Evolutionary conservation across 139 green algal genomes (phyloP), one percentile per base, ranked within the genome.

Genomic region (Haematococcus lacustris): DNA sequence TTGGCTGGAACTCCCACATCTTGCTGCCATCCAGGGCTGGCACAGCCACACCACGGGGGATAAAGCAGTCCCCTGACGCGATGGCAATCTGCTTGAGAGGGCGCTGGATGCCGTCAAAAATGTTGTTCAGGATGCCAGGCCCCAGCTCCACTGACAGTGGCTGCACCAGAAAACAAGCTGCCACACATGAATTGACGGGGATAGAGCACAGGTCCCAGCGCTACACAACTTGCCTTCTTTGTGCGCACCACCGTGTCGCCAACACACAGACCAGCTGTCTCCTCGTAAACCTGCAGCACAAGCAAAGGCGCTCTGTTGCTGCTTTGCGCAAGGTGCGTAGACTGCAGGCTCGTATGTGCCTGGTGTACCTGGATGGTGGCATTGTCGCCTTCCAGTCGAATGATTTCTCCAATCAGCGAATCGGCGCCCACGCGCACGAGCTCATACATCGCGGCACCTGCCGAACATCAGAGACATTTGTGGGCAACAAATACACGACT

Each of bases 21-120:
- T 78, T 86, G 35, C 78, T 85, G 17, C 82, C 77, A 79, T 99
- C 91, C 51, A 99, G 83, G 6, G 93, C 84, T 28, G 93, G 92
- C 6, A 97, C 87, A 53, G 93, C 87, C n/a, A 99, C 90, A 68
- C 95, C 95, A 9, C 96, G 84, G 0, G 95, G 95, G 73, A 99
- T 99, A 84, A 98, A 99, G 72, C 90, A 91, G 66, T 97, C 91
- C 17, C 83, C 87, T 28, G 51, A 86, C 32, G 73, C 74, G 0
- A 79, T 37, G 23, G 95, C 95, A 78, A 99, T 99, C 21, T 78
- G 74, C 80, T 94, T 96, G 7, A 99, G 85, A 4, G 95, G 95
- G n/a, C 95, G 89, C 85, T 98, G 95, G 66, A 99, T 99, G 33
- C 95, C 95, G 71, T 99, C 95, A 76, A 99, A 99, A 51, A 99